A percentile compares a stretch with the other conserved stretches of the same genome.
Evolutionary conservation across 2,329 filamentous ascomycete species (phyloP).

Genomic region (Bisporella sp.): DNA sequence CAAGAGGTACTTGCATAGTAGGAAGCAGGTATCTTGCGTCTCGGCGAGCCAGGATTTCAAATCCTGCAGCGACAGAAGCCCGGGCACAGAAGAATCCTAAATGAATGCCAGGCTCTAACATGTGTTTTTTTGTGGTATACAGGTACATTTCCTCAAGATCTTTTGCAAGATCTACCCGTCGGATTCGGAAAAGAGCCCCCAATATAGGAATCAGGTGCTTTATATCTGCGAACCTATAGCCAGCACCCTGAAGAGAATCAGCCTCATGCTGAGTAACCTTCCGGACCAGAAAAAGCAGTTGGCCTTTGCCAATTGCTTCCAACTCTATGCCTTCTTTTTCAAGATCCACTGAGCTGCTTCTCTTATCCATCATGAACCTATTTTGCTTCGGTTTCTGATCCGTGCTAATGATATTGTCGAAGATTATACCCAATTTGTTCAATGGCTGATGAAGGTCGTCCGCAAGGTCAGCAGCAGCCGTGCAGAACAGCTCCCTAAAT

Average conservation of each 20-base stretch:
- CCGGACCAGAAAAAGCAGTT: constrained; percentile 74
- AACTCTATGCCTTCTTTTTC: background rate
- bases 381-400: constrained; percentile 29
- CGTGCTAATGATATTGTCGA: constrained; percentile 55
- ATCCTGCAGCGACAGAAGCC: constrained; percentile 37
- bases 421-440: background rate
- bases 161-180: constrained; percentile 49
- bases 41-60: constrained; percentile 28
- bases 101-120: constrained; percentile 46
- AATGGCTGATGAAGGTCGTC: background rate
- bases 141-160: constrained; percentile 59
- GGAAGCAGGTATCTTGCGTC: constrained; percentile 53
- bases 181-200: constrained; percentile 67
- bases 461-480: constrained; percentile 4
- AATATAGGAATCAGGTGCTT: constrained; percentile 63
- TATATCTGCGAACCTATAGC: constrained; percentile 70
- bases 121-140: constrained; percentile 42
- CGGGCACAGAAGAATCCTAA: constrained; percentile 51
- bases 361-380: background rate
- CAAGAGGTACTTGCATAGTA: constrained; percentile 45
- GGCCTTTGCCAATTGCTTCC: constrained; percentile 55
- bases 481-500: background rate
- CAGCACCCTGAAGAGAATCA: constrained; percentile 58
- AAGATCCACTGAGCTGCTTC: background rate
- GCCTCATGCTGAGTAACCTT: constrained; percentile 52